Conservation (phyloP, 2,329 filamentous ascomycete species). For the Colletotrichum sp. region DNA sequence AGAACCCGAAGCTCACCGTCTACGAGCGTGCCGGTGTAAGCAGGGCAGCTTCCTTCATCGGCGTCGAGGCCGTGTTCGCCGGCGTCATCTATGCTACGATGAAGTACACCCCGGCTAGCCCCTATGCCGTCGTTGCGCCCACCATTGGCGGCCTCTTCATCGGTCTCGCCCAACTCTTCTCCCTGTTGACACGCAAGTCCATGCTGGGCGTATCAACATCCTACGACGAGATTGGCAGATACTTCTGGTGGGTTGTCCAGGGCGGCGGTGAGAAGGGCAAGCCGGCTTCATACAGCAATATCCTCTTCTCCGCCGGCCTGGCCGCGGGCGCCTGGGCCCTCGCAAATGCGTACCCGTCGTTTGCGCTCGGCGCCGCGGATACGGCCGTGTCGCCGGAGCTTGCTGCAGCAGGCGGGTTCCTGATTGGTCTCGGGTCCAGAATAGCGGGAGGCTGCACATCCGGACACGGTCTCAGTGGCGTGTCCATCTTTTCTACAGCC, state of each 20-base stretch:
- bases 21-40: conserved; percentile 46
- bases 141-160: conserved; percentile 64
- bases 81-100: conserved; percentile 44
- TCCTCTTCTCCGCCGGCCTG: conserved; percentile 59
- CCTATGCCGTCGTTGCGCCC: conserved; percentile 41
- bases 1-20: conserved; percentile 34
- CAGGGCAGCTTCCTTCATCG: conserved; percentile 38
- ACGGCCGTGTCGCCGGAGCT: conserved; percentile 37
- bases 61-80: conserved; percentile 48
- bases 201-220: conserved; percentile 66
- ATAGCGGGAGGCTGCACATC: conserved; percentile 72
- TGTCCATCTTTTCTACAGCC: conserved; percentile 65
- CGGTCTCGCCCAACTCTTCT: conserved; percentile 61
- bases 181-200: conserved; percentile 55
- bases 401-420: conserved; percentile 58
- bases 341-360: conserved; percentile 33
- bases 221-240: conserved; percentile 65
- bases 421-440: conserved; percentile 65
- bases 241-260: conserved; percentile 50
- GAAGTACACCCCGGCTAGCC: conserved; percentile 34
- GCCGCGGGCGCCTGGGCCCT: conserved; percentile 50
- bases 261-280: conserved; percentile 29
- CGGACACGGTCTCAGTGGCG: conserved; percentile 72
- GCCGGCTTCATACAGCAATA: conserved; percentile 43
- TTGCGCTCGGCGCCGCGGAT: conserved; percentile 28